These are phyloP conservation scores for Ceratocystis harringtonii DNA, from an alignment of 2,329 filamentous ascomycete genomes.

Conservation along the genomic window DNA sequence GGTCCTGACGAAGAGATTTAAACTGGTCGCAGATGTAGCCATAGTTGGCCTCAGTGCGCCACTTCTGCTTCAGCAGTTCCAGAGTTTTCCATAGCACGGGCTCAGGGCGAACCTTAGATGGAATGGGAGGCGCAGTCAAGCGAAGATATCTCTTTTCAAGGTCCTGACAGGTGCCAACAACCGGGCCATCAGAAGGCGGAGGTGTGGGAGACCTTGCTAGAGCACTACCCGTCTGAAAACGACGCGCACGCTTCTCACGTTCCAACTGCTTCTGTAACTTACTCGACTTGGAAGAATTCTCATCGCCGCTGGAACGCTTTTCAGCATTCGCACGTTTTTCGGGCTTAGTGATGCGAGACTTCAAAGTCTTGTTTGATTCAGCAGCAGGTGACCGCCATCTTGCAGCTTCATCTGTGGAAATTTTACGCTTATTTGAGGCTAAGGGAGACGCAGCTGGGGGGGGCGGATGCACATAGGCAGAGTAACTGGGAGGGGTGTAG, in stretches of 20 bases:
- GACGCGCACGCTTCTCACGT: slow-evolving; percentile 75
- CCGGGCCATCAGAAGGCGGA: slow-evolving; percentile 47
- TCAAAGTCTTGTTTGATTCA: slow-evolving; percentile 14
- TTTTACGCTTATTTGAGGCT: slow-evolving; percentile 25
- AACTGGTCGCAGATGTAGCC: slow-evolving; percentile 98
- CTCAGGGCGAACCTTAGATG: slow-evolving; percentile 76
- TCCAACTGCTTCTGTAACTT: slow-evolving; percentile 76
- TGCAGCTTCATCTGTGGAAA: slow-evolving; percentile 53
- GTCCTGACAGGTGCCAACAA: slow-evolving; percentile 68
- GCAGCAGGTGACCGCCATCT: slow-evolving; percentile 8
- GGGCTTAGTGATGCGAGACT: slow-evolving; percentile 20
- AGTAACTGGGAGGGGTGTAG: slow-evolving; percentile 19
- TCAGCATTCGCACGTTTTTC: slow-evolving; percentile 28
- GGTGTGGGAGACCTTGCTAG: slow-evolving; percentile 37
- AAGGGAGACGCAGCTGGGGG: background rate
- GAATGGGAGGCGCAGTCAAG: slow-evolving; percentile 76
- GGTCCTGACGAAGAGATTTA: slow-evolving; percentile 93
- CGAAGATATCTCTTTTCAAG: slow-evolving; percentile 93
- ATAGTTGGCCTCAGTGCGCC: slow-evolving; percentile 87
- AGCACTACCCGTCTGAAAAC: slow-evolving; percentile 59
- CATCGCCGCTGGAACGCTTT: slow-evolving; percentile 32
- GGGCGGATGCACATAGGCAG: slow-evolving; percentile 19
- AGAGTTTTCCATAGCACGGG: slow-evolving; percentile 66
- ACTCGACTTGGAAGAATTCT: slow-evolving; percentile 46
- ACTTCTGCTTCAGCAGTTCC: slow-evolving; percentile 83